phyloP scores from a whole-genome alignment of 495 filamentous ascomycete genomes.

The Lasiosphaeris hirsuta region DNA sequence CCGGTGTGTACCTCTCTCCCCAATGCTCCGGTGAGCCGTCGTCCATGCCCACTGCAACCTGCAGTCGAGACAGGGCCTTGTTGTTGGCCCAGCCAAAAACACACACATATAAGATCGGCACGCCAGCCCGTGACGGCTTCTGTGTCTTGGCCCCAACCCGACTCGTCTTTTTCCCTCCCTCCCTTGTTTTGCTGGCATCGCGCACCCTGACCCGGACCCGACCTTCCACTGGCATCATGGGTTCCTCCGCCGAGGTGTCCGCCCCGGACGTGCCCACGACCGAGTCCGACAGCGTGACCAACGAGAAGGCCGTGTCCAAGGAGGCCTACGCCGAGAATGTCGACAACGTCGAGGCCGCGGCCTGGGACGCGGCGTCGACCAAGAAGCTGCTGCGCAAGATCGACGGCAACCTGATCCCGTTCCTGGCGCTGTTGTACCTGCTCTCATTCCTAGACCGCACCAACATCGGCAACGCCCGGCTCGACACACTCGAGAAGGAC shows the following conservation, averaged over 20 bases:
- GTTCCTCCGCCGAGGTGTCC: slow-evolving; percentile 24
- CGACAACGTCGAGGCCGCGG: slow-evolving; percentile 20
- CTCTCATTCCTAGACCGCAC: slow-evolving; percentile 75
- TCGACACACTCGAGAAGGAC: slow-evolving; percentile 61
- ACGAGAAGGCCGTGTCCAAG: slow-evolving; percentile 27
- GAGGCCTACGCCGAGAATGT: slow-evolving; percentile 10
- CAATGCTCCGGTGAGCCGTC: too few species aligned
- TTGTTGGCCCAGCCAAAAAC: too few species aligned
- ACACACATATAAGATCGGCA: too few species aligned
- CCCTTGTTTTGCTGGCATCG: too few species aligned
- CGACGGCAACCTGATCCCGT: slow-evolving; percentile 50
- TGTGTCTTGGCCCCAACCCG: too few species aligned
- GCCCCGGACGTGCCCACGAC: slow-evolving; percentile 25
- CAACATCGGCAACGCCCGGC: slow-evolving; percentile 79
- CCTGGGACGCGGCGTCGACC: slow-evolving; percentile 26
- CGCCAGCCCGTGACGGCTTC: too few species aligned
- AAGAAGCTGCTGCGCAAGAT: slow-evolving; percentile 49
- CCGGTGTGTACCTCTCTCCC: background rate
- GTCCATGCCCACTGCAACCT: too few species aligned
- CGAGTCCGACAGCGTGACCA: slow-evolving; percentile 29
- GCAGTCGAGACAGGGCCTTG: too few species aligned
- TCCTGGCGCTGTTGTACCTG: slow-evolving; percentile 52
- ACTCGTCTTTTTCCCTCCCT: too few species aligned
- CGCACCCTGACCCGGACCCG: too few species aligned
- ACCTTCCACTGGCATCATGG: too few species aligned